Percentiles rank a stretch among this genome's conserved stretches.
Evolutionary conservation across 2,329 filamentous ascomycete genomes (phyloP).

Genomic region (Moelleriella libera): DNA sequence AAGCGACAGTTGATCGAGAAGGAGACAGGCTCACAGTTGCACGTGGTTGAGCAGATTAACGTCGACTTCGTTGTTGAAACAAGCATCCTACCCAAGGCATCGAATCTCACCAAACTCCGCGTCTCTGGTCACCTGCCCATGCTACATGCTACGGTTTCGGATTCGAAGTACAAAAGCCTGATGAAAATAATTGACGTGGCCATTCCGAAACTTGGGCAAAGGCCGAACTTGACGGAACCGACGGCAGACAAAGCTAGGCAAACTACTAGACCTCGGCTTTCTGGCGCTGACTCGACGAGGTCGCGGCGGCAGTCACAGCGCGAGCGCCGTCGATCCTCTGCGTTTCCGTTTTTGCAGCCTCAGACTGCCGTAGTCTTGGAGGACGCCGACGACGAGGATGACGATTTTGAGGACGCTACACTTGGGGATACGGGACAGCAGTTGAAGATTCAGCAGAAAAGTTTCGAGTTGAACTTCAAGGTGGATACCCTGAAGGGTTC

Average conservation of each 20-base stretch:
- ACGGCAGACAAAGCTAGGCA: conserved; percentile 12
- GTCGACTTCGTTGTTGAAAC: conserved; percentile 93
- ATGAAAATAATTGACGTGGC: conserved; percentile 96
- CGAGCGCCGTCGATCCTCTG: conserved; percentile 49
- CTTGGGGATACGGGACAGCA: conserved; percentile 41
- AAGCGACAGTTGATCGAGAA: conserved; percentile 63
- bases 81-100: conserved; percentile 91
- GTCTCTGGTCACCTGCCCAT: conserved; percentile 87
- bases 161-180: conserved; percentile 89
- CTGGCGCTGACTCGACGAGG: conserved; percentile 30
- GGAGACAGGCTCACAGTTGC: conserved; percentile 56
- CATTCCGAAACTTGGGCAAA: conserved; percentile 62
- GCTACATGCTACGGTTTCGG: conserved; percentile 81
- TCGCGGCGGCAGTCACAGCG: conserved; percentile 28
- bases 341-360: conserved; percentile 59
- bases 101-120: conserved; percentile 81
- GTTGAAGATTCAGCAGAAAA: conserved; percentile 69
- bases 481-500: conserved; percentile 91
- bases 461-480: conserved; percentile 93
- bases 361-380: conserved; percentile 69
- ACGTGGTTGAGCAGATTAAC: conserved; percentile 93
- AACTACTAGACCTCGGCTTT: conserved; percentile 25
- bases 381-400: conserved; percentile 55
- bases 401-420: conserved; percentile 52
- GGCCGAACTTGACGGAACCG: conserved; percentile 10